These are phyloP conservation scores for Trypethelium eluteriae DNA, from an alignment of 495 filamentous ascomycete species.

Conservation along the genomic window DNA sequence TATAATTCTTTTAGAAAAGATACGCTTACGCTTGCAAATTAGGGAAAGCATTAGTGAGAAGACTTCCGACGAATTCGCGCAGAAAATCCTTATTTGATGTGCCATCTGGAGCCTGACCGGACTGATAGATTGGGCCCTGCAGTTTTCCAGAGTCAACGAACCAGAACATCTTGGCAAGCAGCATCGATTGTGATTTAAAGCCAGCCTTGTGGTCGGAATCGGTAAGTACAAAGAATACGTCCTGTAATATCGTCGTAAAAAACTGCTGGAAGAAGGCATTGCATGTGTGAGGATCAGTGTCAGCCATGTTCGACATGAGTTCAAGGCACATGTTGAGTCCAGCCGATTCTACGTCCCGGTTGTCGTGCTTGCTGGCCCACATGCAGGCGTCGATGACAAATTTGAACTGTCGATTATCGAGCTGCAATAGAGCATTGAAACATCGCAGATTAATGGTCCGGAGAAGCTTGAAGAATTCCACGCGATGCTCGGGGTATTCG, in stretches of 20 bases:
- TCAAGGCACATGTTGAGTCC: slow-evolving; percentile 99
- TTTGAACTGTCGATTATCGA: slow-evolving; percentile 94
- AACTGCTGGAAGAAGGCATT: slow-evolving; percentile 97
- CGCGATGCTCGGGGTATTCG: slow-evolving; percentile 94
- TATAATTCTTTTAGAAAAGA: background rate
- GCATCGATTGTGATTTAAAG: slow-evolving; percentile 91
- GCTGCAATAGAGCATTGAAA: slow-evolving; percentile 84
- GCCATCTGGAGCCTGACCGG: slow-evolving; percentile 71
- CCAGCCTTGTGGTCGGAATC: slow-evolving; percentile 98
- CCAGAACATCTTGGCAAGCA: slow-evolving; percentile 93
- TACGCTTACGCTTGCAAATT: slow-evolving; percentile 84
- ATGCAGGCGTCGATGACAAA: slow-evolving; percentile 99
- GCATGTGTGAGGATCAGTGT: slow-evolving; percentile 76
- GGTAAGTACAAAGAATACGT: slow-evolving; percentile 96
- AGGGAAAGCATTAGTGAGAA: slow-evolving; percentile 86
- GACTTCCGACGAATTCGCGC: slow-evolving; percentile 68
- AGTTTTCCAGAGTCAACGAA: slow-evolving; percentile 82
- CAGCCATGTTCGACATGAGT: slow-evolving; percentile 93
- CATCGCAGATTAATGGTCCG: slow-evolving; percentile 93
- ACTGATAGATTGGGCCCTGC: slow-evolving; percentile 75
- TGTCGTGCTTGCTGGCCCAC: slow-evolving; percentile 99
- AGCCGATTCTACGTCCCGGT: slow-evolving; percentile 92
- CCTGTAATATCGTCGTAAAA: slow-evolving; percentile 88
- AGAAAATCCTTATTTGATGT: slow-evolving; percentile 88
- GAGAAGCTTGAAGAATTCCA: slow-evolving; percentile 96